phyloP scores from a whole-genome alignment of 169 alveolate species.

The Babesia microti region DNA sequence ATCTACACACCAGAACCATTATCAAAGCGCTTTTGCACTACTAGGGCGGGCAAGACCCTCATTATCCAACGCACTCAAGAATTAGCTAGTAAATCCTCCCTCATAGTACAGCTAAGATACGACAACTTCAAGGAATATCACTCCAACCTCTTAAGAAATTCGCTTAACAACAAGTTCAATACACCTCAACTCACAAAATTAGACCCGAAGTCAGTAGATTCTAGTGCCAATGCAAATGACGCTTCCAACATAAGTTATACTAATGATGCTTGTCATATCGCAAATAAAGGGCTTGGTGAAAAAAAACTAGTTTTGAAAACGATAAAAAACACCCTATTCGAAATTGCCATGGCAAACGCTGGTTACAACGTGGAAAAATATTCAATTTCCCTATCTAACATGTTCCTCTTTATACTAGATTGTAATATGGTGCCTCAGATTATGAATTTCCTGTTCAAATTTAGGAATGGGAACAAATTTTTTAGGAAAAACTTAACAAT shows the following conservation, averaged over 20 bases:
- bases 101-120: conserved; percentile 8
- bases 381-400: conserved; percentile 16
- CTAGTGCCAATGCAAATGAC: conserved; percentile 9
- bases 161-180: conserved; percentile 18
- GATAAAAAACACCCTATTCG: conserved; percentile 33
- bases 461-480: conserved; percentile 18
- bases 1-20: too few species aligned
- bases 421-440: conserved; percentile 21
- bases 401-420: conserved; percentile 30
- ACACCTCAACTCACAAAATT: conserved; percentile 5
- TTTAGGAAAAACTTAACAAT: conserved; percentile 20
- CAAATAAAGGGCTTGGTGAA: too few species aligned
- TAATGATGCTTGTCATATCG: too few species aligned
- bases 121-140: conserved; percentile 23
- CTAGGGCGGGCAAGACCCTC: conserved; percentile 28
- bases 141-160: too few species aligned
- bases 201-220: conserved; percentile 3
- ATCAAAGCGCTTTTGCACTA: conserved; percentile 17
- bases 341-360: conserved; percentile 21
- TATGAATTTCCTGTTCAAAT: conserved; percentile 9
- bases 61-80: conserved; percentile 6
- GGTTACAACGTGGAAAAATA: conserved; percentile 19
- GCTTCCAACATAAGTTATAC: too few species aligned
- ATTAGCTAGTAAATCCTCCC: conserved; percentile 7
- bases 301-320: too few species aligned